phyloP scores from a whole-genome alignment of 2,329 filamentous ascomycete genomes.

The Onygenales sp. region DNA sequence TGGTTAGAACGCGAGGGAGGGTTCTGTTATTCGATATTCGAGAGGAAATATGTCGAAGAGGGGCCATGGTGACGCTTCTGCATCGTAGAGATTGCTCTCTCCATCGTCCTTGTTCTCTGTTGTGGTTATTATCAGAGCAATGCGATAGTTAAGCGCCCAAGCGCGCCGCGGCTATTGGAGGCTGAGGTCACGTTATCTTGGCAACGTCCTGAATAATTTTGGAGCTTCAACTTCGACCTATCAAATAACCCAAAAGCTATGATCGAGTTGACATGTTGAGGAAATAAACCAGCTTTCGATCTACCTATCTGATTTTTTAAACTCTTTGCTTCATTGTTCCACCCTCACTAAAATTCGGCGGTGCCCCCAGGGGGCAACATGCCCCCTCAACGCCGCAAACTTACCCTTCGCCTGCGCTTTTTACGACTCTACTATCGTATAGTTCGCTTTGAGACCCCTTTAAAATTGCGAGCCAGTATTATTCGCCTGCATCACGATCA shows the following conservation, averaged over 20 bases:
- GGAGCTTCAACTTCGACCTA: too few species aligned
- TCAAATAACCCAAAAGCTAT: not conserved
- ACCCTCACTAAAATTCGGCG: too few species aligned
- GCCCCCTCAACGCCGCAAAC: not conserved
- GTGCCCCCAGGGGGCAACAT: not conserved
- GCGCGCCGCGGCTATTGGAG: not conserved
- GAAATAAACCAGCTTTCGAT: not conserved
- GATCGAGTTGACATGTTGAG: not conserved
- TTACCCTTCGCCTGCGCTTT: not conserved
- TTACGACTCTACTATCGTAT: not conserved
- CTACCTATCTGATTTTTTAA: not conserved
- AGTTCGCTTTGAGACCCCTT: conserved; percentile 6
- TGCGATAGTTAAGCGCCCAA: too few species aligned
- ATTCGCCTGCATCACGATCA: conserved; percentile 13
- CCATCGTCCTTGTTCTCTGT: not conserved
- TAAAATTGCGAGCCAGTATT: conserved; percentile 14
- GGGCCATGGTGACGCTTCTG: conserved; percentile 12
- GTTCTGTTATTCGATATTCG: conserved; percentile 2
- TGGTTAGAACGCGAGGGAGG: not conserved
- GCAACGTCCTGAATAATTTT: too few species aligned
- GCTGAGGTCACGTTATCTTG: not conserved
- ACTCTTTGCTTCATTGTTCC: too few species aligned
- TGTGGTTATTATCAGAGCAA: too few species aligned
- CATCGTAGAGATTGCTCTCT: not conserved
- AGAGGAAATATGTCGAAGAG: conserved; percentile 10